A percentile compares a stretch with the other conserved stretches of the same genome.
Conservation (phyloP, 306 rosid species). For the Dryas alaskensis region DNA sequence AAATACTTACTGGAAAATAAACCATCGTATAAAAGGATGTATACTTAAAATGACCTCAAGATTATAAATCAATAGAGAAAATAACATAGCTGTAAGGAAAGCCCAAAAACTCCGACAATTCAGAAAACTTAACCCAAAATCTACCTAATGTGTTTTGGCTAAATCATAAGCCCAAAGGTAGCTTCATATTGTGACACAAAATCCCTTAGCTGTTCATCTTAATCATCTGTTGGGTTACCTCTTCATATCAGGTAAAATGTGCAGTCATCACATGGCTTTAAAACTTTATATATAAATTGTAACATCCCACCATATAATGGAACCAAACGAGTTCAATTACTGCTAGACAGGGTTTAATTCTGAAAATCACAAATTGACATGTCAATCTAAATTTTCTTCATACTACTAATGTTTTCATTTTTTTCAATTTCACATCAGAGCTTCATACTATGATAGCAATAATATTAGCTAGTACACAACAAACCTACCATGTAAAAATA, state of each 20-base stretch:
- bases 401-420: background rate
- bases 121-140: constrained; percentile 1
- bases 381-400: background rate
- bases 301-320: background rate
- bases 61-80: constrained; percentile 12
- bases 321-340: background rate
- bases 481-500: background rate
- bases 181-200: background rate
- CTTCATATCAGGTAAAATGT: background rate
- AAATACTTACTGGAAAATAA: constrained; percentile 8
- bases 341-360: background rate
- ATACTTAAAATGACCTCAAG: constrained; percentile 2
- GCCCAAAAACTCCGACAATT: background rate
- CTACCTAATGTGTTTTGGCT: background rate
- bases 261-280: background rate
- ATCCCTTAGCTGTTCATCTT: background rate
- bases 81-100: background rate
- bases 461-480: background rate
- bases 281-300: background rate
- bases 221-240: background rate
- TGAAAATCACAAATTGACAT: background rate
- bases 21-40: background rate
- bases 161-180: background rate
- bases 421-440: background rate
- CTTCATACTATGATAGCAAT: background rate